Evolutionary conservation across 257 asterid genomes (phyloP).

Genomic region (Solanum pennellii): DNA sequence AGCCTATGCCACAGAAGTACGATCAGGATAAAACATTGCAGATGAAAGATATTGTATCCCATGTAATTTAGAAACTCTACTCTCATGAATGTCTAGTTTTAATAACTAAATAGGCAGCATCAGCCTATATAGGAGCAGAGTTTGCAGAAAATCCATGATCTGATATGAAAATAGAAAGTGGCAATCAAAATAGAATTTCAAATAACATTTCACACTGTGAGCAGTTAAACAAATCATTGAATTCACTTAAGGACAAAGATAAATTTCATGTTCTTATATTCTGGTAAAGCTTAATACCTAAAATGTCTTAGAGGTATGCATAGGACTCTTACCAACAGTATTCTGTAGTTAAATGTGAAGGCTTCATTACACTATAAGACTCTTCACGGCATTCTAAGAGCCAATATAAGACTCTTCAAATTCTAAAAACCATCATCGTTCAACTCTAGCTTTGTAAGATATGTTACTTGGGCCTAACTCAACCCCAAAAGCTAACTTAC

Average conservation of each 20-base stretch:
- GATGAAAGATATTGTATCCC: background rate
- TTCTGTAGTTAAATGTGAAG: background rate
- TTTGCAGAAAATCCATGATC: background rate
- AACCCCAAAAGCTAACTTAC: background rate
- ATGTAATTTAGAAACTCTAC: background rate
- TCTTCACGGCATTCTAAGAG: background rate
- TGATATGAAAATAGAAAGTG: background rate
- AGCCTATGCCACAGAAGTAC: constrained; percentile 34
- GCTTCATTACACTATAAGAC: background rate
- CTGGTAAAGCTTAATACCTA: background rate
- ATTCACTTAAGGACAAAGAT: background rate
- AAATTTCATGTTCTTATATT: background rate
- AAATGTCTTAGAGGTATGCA: background rate
- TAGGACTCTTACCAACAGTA: background rate
- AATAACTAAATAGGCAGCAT: background rate
- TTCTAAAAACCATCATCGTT: background rate
- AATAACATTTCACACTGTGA: background rate
- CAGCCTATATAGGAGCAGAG: background rate
- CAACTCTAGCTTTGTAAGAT: background rate
- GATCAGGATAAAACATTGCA: background rate
- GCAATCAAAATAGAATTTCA: background rate
- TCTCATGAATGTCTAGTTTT: background rate
- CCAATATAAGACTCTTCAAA: background rate
- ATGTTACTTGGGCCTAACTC: background rate
- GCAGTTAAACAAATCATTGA: background rate